Evolutionary conservation across 495 filamentous ascomycete genomes (phyloP), one percentile per base, ranked within the genome.

Genomic region (Achaetomiella virescens): DNA sequence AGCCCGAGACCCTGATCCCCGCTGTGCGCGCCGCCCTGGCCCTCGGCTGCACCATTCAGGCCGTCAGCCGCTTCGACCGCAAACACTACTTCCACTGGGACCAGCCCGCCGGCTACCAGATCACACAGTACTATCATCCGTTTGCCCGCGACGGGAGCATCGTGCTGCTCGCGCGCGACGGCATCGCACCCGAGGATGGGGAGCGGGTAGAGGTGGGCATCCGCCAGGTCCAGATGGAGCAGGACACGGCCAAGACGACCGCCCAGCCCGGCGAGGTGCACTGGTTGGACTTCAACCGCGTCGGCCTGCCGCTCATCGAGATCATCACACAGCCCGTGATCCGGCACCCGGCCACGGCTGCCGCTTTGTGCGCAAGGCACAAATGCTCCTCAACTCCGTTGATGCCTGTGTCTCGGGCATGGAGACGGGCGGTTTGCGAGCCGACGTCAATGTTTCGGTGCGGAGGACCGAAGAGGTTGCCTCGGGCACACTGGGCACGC

Each of bases 31-130:
- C 93, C 31, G 92, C 91, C 2, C 67, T 97, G 14, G 91, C 91
- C 2, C 75, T 99, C 31, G 80, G 83, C 43, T 97, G 93, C 71
- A 68, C 83, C 0, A 81, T 97, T 46, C 83, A 91, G 65, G 77
- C 70, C 2, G 77, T 78, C 44, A 95, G 89, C 64, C 79, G 79
- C 31, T 99, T 95, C 70, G 93, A 99, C 71, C 80, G 93, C 47
- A 99, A 99, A 68, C 93, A 99, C 65, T 99, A 99, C 68, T 97
- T 97, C 71, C 95, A 97, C 72, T 92, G 91, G 79, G 93, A 99
- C 70, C 93, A 99, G 66, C 93, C 95, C 7, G 77, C 86, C 0
- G 93, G 93, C 0, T 99, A 97, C 70, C 93, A 99, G 69, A 93
- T 99, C 53, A 99, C 93, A 7, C 95, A 99, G 64, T 97, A 91